A percentile compares a stretch with the other conserved stretches of the same genome.
phyloP scores from a whole-genome alignment of 2,329 filamentous ascomycete genomes.

The Phyllosticta citriasiana region DNA sequence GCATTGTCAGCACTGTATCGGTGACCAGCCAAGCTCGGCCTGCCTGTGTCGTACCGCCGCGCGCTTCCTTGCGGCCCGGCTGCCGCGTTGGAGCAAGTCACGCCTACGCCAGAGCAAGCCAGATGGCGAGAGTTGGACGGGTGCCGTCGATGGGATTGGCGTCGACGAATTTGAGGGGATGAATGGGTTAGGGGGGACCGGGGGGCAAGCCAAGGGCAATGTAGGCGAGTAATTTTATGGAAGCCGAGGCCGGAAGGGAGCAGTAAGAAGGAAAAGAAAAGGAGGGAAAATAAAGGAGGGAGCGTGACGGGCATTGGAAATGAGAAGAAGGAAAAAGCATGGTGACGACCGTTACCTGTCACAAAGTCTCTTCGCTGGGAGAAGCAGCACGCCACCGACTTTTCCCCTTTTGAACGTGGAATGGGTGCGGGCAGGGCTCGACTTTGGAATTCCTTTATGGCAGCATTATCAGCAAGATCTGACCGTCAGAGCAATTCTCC shows the following conservation, averaged over 20 bases:
- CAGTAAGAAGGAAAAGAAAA: constrained; percentile 4
- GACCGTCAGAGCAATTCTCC: constrained; percentile 8
- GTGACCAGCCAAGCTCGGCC: constrained; percentile 17
- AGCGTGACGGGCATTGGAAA: not conserved
- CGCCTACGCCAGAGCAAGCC: constrained; percentile 5
- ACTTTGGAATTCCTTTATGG: not conserved
- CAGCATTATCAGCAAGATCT: constrained; percentile 4
- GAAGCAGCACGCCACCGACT: constrained; percentile 12
- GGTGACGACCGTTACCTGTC: constrained; percentile 25
- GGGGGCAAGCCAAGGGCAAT: not conserved
- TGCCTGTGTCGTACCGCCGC: constrained; percentile 15
- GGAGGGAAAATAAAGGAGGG: too few species aligned
- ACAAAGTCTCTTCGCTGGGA: constrained; percentile 15
- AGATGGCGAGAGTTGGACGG: not conserved
- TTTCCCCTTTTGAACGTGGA: constrained; percentile 8
- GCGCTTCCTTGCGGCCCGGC: constrained; percentile 22
- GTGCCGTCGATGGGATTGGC: too few species aligned
- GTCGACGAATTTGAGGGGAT: too few species aligned
- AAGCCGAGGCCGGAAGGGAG: constrained; percentile 11
- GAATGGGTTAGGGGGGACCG: constrained; percentile 10
- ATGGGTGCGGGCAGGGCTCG: not conserved
- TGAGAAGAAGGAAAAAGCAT: not conserved
- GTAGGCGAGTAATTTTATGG: constrained; percentile 4
- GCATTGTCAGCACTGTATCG: constrained; percentile 21
- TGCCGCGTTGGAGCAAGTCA: constrained; percentile 20